Evolutionary conservation across 2,329 filamentous ascomycete species (phyloP), one percentile per base, ranked within the genome.

Genomic region (Cladophialophora exuberans): DNA sequence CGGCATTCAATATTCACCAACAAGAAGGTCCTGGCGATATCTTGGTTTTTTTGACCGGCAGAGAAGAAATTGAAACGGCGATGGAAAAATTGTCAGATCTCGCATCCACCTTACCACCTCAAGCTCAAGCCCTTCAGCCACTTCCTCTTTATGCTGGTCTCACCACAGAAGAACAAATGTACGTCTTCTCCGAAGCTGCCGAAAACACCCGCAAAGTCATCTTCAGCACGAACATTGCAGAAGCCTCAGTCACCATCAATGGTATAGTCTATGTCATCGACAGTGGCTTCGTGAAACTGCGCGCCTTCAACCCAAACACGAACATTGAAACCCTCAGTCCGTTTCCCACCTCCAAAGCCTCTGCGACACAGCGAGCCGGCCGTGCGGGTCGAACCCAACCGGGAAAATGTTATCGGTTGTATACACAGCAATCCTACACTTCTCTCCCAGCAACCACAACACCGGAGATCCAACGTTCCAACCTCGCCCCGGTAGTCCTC

Each of bases 371-470:
- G 71, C 83, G 94, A 56, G 89, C 92, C 1, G 94, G 94, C 7
- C 84, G 94, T 68, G 93, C 94, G 2, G 94, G 94, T 1, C 85
- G 94, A 56, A 96, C 91, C 1, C 88, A 83, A 63, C 84, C 93
- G 0, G 94, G 94, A 1, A 99, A 97, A 73, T 99, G 94, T 70
- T 97, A 92, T 68, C 84, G 93, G 10, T 79, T 99, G 0, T 99
- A 95, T 70, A 95, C 91, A 0, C 89, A 97, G 73, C 75, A 83
- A 17, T 79, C 81, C 2, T 95, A 85, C 67, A 75, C 82, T 30
- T 69, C 72, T 2, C 77, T 99, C 3, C 79, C 84, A 1, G 85
- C 89, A 56, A 80, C 85, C 23, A 96, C 89, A 7, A 78, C 90
- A 2, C 94, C 94, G 0, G 94, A 99, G 70, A 91, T 97, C 26